phyloP scores from a whole-genome alignment of 352 stramenopile genomes.

The Globisporangium iwayamae region DNA sequence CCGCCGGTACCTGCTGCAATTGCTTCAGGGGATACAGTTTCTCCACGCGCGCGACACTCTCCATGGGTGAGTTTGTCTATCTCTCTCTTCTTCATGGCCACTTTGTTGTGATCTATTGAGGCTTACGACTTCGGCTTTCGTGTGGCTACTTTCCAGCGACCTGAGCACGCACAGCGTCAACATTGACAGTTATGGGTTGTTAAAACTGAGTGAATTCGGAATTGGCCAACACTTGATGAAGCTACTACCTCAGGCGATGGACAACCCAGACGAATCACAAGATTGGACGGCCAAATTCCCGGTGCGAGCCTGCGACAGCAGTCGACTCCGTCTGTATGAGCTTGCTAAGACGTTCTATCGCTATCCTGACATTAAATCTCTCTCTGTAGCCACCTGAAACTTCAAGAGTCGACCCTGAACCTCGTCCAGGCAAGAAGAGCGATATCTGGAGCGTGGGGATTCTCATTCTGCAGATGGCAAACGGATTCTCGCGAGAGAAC shows the following conservation, averaged over 20 bases:
- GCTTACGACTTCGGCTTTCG: background rate
- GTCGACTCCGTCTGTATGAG: too few species aligned
- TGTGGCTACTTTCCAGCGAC: constrained; percentile 20
- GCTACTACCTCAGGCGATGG: background rate
- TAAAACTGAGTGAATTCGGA: constrained; percentile 58
- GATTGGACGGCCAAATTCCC: constrained; percentile 27
- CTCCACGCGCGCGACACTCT: constrained; percentile 41
- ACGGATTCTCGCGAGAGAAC: constrained; percentile 13
- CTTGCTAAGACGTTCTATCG: too few species aligned
- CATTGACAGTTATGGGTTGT: constrained; percentile 56
- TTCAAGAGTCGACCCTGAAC: constrained; percentile 8
- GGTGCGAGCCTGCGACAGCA: constrained; percentile 1
- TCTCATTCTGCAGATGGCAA: constrained; percentile 51
- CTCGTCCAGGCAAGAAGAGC: constrained; percentile 25
- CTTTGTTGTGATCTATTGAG: background rate
- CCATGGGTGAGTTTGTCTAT: constrained; percentile 31
- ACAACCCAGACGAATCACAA: background rate
- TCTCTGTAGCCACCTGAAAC: constrained; percentile 25
- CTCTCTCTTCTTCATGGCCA: background rate
- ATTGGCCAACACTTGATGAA: constrained; percentile 18
- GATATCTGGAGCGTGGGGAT: constrained; percentile 62
- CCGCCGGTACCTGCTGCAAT: constrained; percentile 56
- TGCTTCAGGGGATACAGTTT: constrained; percentile 46
- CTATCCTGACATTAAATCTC: background rate
- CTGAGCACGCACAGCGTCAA: constrained; percentile 43